A percentile compares a stretch with the other conserved stretches of the same genome.
Evolutionary conservation across 1,139 yeast species (phyloP).

Genomic region (Geotrichum aggregatum): DNA sequence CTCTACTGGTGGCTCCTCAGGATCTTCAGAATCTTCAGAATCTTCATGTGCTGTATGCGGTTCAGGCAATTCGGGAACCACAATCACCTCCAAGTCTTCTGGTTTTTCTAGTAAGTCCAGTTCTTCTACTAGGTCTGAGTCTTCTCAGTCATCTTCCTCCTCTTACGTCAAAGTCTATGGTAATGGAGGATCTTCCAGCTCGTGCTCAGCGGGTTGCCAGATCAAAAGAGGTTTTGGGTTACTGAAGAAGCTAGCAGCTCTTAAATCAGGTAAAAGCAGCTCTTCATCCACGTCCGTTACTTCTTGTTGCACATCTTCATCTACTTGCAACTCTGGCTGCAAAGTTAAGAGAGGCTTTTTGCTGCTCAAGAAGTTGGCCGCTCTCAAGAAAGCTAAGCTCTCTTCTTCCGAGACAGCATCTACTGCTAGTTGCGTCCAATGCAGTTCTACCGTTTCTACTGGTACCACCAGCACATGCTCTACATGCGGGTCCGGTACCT

Average conservation of each 20-base stretch:
- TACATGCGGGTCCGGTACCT: neutral
- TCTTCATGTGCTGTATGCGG: too few relatives aligned
- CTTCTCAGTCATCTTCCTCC: too few relatives aligned
- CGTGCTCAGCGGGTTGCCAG: neutral
- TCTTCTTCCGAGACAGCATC: neutral
- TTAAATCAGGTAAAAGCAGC: too few relatives aligned
- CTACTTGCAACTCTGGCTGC: conserved; percentile 2
- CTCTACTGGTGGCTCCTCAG: neutral
- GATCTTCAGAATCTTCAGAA: neutral
- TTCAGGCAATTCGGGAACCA: too few relatives aligned
- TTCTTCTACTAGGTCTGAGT: neutral
- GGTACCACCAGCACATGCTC: neutral
- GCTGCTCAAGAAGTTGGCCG: neutral
- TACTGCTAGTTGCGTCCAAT: neutral
- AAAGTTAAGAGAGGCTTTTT: neutral
- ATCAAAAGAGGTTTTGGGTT: too few relatives aligned
- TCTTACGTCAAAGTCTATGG: too few relatives aligned
- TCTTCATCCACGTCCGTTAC: neutral
- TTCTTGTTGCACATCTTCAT: neutral
- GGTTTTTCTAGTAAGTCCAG: neutral
- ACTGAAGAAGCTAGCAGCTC: too few relatives aligned
- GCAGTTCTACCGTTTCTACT: too few relatives aligned
- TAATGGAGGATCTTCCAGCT: too few relatives aligned
- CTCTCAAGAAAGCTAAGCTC: neutral
- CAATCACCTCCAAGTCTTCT: neutral